Conservation (phyloP, 805 yeast genomes). For the Ogataea chonburiensis region DNA sequence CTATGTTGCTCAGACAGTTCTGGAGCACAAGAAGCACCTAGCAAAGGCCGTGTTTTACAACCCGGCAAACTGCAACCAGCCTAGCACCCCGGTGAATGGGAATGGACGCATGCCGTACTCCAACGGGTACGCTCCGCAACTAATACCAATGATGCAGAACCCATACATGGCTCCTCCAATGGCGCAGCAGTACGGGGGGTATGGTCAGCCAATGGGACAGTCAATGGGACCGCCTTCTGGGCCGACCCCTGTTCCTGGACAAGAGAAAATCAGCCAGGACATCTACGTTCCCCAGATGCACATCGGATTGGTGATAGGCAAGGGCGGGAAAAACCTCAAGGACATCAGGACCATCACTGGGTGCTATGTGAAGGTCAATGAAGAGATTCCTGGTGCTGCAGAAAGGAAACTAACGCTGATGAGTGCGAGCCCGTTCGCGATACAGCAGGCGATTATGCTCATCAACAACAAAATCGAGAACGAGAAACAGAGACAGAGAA, state of each 20-base stretch:
- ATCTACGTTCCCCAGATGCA: constrained; percentile 71
- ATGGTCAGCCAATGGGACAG: constrained; percentile 12
- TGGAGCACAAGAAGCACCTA: constrained; percentile 59
- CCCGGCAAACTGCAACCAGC: constrained; percentile 46
- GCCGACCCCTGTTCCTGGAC: constrained; percentile 11
- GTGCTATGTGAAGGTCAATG: constrained; percentile 69
- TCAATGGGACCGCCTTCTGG: constrained; percentile 4
- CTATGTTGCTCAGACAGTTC: constrained; percentile 65
- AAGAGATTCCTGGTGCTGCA: constrained; percentile 49
- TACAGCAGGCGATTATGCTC: constrained; percentile 69
- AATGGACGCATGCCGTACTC: constrained; percentile 6
- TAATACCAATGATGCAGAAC: constrained; percentile 31
- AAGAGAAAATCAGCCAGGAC: constrained; percentile 64
- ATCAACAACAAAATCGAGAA: constrained; percentile 70
- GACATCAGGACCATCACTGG: constrained; percentile 76
- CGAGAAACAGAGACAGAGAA: constrained; percentile 45
- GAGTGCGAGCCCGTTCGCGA: constrained; percentile 59
- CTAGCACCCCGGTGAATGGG: constrained; percentile 27
- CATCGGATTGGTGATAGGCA: constrained; percentile 85
- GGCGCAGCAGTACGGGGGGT: constrained; percentile 11
- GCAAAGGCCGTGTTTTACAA: constrained; percentile 57
- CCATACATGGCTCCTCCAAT: constrained; percentile 20
- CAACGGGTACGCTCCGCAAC: constrained; percentile 21
- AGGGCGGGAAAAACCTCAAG: constrained; percentile 78
- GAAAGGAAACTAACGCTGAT: constrained; percentile 67